Evolutionary conservation across 345 rosid species (phyloP).

Genomic region (Linum lewisii): DNA sequence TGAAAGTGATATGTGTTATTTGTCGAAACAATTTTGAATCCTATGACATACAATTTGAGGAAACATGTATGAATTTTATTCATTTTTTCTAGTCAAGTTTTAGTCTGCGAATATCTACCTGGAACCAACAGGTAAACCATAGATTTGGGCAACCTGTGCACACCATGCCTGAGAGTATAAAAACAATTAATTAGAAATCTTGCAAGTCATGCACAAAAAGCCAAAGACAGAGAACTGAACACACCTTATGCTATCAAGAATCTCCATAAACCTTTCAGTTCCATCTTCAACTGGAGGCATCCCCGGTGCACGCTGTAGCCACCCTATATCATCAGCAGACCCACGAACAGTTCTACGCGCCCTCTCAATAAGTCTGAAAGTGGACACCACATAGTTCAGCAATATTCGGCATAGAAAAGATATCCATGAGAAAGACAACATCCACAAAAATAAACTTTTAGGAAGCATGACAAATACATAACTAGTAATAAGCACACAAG

Average conservation of each 20-base stretch:
- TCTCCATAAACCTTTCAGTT: slow-evolving; percentile 59
- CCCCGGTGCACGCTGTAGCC: slow-evolving; percentile 59
- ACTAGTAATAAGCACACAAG: not conserved
- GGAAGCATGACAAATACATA: not conserved
- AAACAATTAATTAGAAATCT: slow-evolving; percentile 15
- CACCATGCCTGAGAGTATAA: slow-evolving; percentile 70
- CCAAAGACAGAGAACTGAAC: slow-evolving; percentile 13
- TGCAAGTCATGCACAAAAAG: slow-evolving; percentile 5
- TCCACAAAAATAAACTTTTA: not conserved
- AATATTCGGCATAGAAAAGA: not conserved
- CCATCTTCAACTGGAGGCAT: slow-evolving; percentile 92
- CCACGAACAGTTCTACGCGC: slow-evolving; percentile 91
- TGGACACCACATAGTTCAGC: slow-evolving; percentile 5
- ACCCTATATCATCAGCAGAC: slow-evolving; percentile 93
- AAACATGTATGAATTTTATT: not conserved
- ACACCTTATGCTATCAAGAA: slow-evolving; percentile 80
- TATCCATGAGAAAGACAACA: not conserved
- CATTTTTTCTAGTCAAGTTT: not conserved
- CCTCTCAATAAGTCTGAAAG: slow-evolving; percentile 69
- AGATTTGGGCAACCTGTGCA: slow-evolving; percentile 74
- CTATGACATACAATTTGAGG: not conserved
- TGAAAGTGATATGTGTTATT: not conserved
- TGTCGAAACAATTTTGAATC: not conserved
- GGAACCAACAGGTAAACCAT: slow-evolving; percentile 86
- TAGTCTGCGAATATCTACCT: slow-evolving; percentile 49